These are phyloP conservation scores for Cetradonia linearis DNA, from an alignment of 495 filamentous ascomycete genomes.

Conservation along the genomic window DNA sequence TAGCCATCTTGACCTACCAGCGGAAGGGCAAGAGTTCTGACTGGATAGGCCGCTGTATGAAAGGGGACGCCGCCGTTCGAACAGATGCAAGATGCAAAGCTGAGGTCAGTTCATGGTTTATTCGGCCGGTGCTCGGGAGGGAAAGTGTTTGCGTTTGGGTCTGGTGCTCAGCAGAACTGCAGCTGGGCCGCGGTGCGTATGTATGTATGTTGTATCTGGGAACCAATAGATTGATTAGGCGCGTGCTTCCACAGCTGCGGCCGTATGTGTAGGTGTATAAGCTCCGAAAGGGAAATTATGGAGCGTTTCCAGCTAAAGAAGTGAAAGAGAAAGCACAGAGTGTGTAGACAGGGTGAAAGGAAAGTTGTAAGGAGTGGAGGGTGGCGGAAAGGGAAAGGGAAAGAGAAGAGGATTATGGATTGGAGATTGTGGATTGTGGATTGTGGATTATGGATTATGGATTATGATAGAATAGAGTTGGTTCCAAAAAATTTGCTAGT, in stretches of 20 bases:
- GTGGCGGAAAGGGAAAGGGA: conserved; percentile 3
- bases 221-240: conserved; percentile 2
- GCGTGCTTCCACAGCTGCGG: not conserved
- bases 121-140: not conserved
- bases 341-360: not conserved
- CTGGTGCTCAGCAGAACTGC: not conserved
- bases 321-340: not conserved
- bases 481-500: not conserved
- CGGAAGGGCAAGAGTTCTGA: conserved; percentile 6
- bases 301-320: not conserved
- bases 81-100: conserved; percentile 12
- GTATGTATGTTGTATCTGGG: not conserved
- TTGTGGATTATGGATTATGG: no score
- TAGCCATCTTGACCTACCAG: conserved; percentile 11
- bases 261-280: not conserved
- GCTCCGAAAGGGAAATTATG: not conserved
- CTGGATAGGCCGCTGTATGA: not conserved
- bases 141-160: not conserved
- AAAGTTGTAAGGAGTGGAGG: not conserved
- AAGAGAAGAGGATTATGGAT: no score
- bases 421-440: no score
- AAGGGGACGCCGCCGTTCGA: not conserved
- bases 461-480: not conserved
- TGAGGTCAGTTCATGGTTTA: conserved; percentile 7
- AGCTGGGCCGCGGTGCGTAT: not conserved